phyloP scores from a whole-genome alignment of 2,329 filamentous ascomycete genomes.

The Leptodontidium sp. region DNA sequence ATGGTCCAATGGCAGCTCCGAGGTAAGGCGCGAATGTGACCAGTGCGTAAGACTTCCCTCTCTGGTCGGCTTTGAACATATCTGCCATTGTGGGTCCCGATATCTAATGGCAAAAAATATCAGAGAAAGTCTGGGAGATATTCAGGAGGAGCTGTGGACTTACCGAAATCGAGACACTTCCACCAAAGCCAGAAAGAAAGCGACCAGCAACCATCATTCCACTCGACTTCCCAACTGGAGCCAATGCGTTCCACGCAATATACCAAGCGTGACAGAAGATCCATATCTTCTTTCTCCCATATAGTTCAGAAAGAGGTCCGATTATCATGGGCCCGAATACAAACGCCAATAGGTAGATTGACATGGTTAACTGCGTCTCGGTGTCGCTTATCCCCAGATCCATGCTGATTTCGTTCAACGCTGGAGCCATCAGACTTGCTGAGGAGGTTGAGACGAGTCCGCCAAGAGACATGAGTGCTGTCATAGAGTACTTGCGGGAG shows the following conservation, averaged over 20 bases:
- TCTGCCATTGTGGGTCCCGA: not conserved
- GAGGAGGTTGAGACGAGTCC: conserved; percentile 59
- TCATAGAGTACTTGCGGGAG: conserved; percentile 54
- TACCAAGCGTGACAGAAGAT: conserved; percentile 57
- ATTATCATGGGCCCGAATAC: conserved; percentile 54
- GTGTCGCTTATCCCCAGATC: conserved; percentile 59
- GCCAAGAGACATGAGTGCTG: conserved; percentile 54
- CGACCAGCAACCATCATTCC: conserved; percentile 52
- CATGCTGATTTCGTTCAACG: conserved; percentile 53
- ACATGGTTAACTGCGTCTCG: conserved; percentile 50
- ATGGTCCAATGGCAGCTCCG: conserved; percentile 60
- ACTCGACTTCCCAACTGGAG: conserved; percentile 53
- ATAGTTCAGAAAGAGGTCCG: conserved; percentile 58
- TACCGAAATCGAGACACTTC: conserved; percentile 53
- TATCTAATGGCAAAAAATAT: not conserved
- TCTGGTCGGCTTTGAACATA: conserved; percentile 43
- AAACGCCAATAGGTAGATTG: conserved; percentile 60
- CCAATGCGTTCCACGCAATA: conserved; percentile 59
- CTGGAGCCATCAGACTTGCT: conserved; percentile 61
- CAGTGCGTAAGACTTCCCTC: conserved; percentile 51
- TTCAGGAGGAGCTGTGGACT: conserved; percentile 43
- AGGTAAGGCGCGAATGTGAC: conserved; percentile 62
- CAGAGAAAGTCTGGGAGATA: not conserved
- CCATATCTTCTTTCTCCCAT: conserved; percentile 51
- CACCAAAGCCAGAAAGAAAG: conserved; percentile 56